Evolutionary conservation across 2,329 filamentous ascomycete species (phyloP), one percentile per base, ranked within the genome.

Genomic region (Penicillium sp.): DNA sequence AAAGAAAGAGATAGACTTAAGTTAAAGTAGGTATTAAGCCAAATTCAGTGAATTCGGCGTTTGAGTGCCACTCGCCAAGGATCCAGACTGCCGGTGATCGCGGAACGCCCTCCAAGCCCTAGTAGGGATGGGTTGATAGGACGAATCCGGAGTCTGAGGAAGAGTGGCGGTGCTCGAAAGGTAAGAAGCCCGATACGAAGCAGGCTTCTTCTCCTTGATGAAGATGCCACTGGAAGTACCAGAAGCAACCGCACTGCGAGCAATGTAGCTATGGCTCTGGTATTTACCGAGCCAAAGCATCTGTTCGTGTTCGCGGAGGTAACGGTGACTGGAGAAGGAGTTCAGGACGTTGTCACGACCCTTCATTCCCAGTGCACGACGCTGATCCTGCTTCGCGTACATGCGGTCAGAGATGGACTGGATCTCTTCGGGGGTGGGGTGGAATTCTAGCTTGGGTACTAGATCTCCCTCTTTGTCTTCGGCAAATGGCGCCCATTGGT

Each of bases 271-370:
- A 14, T 50, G 48, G 25, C 48, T 50, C 27, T 50, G 48, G 48
- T 50, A 50, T 43, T 50, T 50, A 31, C 48, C 48, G 5, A 50
- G 48, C 48, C 48, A 50, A 33, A 50, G 48, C 48, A 50, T 50
- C 26, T 50, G 48, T 22, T 50, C 48, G 35, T 50, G 48, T 15
- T 50, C 48, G 5, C 48, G 35, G 9, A 50, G 48, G 35, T 50
- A 50, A 22, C 48, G 48, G 25, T 50, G 48, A 22, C 22, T 27
- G n/a, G 35, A 42, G 48, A 50, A 50, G 9, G 48, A 50, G 37
- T 50, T 50, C 4, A 50, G 25, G 14, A 50, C 48, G 37, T 50
- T 50, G 31, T 50, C 48, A 22, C 48, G 48, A 31, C 48, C 48
- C 35, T 50, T 50, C 48, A 50, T 50, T 20, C 48, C 48, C 9